These are phyloP conservation scores for Vachellia collinsii DNA, from an alignment of 306 rosid genomes.

Conservation along the genomic window DNA sequence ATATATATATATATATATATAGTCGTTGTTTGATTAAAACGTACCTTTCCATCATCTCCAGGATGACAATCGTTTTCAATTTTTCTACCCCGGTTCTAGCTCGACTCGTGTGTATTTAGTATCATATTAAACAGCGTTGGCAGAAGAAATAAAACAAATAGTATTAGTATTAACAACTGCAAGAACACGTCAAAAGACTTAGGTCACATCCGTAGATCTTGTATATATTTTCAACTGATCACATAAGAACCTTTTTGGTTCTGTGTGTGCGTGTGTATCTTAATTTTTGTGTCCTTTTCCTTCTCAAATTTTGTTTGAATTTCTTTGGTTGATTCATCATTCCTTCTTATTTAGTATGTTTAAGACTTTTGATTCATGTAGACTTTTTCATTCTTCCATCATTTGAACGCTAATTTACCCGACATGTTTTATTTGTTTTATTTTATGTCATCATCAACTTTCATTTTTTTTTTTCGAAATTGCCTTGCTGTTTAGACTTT, in stretches of 20 bases:
- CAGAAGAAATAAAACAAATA: neutral
- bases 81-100: neutral
- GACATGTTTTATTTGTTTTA: neutral
- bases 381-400: neutral
- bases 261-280: neutral
- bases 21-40: neutral
- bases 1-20: no score
- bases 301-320: neutral
- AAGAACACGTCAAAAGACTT: neutral
- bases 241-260: neutral
- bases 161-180: neutral
- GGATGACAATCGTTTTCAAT: neutral
- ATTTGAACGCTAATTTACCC: neutral
- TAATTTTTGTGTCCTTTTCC: neutral
- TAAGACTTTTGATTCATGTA: neutral
- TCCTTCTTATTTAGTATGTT: neutral
- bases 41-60: neutral
- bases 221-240: neutral
- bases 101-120: neutral
- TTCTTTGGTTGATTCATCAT: neutral
- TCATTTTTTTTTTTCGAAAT: neutral
- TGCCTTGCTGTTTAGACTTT: neutral
- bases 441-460: neutral
- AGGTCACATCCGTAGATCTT: neutral
- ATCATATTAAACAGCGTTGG: neutral